Percentiles rank a stretch among this genome's conserved stretches.
Conservation (phyloP, 169 alveolate genomes). For the Eimeria tenella region DNA sequence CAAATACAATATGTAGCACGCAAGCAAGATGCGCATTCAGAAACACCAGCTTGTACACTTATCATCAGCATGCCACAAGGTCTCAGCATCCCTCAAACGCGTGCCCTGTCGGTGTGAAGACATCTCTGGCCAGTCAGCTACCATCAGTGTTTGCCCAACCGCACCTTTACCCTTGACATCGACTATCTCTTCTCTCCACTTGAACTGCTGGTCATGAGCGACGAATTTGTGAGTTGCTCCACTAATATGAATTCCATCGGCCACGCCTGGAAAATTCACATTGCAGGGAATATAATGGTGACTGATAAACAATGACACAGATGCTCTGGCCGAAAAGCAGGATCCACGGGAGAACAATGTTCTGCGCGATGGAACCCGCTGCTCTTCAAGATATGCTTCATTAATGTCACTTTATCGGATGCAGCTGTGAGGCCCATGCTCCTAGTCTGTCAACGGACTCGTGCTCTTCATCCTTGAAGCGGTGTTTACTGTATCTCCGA, state of each 20-base stretch:
- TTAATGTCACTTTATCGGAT: too few relatives aligned
- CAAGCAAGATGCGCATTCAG: background rate
- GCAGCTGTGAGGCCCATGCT: too few relatives aligned
- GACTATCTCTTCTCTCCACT: conserved; percentile 86
- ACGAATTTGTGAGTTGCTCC: conserved; percentile 75
- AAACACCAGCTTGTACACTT: too few relatives aligned
- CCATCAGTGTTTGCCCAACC: background rate
- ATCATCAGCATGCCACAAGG: too few relatives aligned
- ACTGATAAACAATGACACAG: too few relatives aligned
- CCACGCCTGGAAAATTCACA: conserved; percentile 82
- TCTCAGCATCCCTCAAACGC: too few relatives aligned
- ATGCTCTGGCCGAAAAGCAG: too few relatives aligned
- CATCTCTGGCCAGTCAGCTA: conserved; percentile 76
- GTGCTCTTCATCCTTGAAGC: conserved; percentile 75
- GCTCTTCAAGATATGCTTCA: too few relatives aligned
- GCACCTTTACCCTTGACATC: conserved; percentile 91
- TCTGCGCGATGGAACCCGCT: too few relatives aligned
- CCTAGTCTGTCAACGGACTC: conserved; percentile 4
- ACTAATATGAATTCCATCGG: conserved; percentile 81
- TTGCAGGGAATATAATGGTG: too few relatives aligned
- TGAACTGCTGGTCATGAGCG: conserved; percentile 85
- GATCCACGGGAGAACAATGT: too few relatives aligned
- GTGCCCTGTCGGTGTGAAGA: background rate
- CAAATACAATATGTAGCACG: background rate
- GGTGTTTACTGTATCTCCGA: conserved; percentile 86